Evolutionary conservation across 1,139 yeast genomes (phyloP).

Genomic region (Debaryomycetaceae sp.): DNA sequence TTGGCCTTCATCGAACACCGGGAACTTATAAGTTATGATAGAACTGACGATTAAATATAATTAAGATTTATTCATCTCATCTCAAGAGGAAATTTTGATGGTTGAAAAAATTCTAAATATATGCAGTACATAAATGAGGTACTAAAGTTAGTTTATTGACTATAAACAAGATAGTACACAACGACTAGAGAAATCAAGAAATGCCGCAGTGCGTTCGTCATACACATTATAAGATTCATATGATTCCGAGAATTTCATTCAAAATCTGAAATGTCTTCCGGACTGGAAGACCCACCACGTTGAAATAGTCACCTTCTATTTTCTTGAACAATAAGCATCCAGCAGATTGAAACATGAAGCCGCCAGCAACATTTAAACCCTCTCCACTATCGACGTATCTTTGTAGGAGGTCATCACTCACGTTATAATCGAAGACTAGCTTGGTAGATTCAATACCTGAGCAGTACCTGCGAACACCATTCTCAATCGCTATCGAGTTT

Average conservation of each 20-base stretch:
- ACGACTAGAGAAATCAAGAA: too few species aligned
- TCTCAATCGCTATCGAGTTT: slow-evolving; percentile 43
- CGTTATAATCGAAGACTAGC: slow-evolving; percentile 25
- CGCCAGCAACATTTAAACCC: slow-evolving; percentile 86
- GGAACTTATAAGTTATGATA: too few species aligned
- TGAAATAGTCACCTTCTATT: slow-evolving; percentile 77
- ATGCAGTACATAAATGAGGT: background rate
- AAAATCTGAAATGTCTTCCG: slow-evolving; percentile 43
- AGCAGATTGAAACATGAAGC: slow-evolving; percentile 76
- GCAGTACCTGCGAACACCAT: slow-evolving; percentile 12
- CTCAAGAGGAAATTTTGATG: background rate
- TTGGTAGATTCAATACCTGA: slow-evolving; percentile 20
- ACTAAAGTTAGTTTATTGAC: too few species aligned
- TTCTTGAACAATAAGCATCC: slow-evolving; percentile 63
- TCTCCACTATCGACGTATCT: slow-evolving; percentile 69
- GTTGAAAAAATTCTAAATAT: too few species aligned
- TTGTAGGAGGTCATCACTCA: slow-evolving; percentile 51
- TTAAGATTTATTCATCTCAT: background rate
- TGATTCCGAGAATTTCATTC: background rate
- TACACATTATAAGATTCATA: too few species aligned
- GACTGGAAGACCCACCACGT: slow-evolving; percentile 88
- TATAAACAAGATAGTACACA: too few species aligned
- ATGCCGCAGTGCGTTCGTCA: too few species aligned
- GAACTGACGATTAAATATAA: too few species aligned
- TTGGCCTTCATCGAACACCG: slow-evolving; percentile 2